phyloP scores from a whole-genome alignment of 1,284 basidiomycete species.

The Ustilago xerochloae region DNA sequence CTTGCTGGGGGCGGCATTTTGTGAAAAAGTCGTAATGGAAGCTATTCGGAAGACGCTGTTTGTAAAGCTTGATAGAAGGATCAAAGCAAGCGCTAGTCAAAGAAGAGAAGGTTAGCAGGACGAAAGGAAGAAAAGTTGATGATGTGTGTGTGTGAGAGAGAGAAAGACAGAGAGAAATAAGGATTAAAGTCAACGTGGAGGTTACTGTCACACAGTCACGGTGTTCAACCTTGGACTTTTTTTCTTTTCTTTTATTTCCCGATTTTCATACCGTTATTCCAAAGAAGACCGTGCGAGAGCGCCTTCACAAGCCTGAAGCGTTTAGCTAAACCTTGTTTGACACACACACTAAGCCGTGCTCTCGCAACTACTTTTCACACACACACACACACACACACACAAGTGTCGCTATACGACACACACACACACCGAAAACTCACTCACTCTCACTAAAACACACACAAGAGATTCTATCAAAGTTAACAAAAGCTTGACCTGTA shows the following conservation, averaged over 20 bases:
- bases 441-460: too few relatives aligned
- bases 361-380: too few relatives aligned
- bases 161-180: neutral
- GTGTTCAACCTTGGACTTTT: neutral
- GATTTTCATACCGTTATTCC: neutral
- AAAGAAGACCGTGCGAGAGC: slow-evolving; percentile 11
- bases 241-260: slow-evolving; percentile 9
- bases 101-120: neutral
- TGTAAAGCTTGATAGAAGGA: neutral
- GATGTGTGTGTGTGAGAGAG: neutral
- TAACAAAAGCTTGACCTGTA: too few relatives aligned
- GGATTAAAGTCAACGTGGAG: slow-evolving; percentile 11
- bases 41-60: neutral
- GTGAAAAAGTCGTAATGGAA: neutral
- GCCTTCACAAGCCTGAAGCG: too few relatives aligned
- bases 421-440: neutral
- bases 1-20: slow-evolving; percentile 34
- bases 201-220: neutral
- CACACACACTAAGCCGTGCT: too few relatives aligned
- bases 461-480: too few relatives aligned
- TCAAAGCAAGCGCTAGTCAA: neutral
- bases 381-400: too few relatives aligned
- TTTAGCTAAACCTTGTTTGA: neutral
- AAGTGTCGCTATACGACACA: too few relatives aligned
- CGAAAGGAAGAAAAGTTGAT: neutral